Percentiles rank a stretch among this genome's conserved stretches.
phyloP scores from a whole-genome alignment of 176 grass and related monocot genomes.

The Miscanthus lutarioriparius region DNA sequence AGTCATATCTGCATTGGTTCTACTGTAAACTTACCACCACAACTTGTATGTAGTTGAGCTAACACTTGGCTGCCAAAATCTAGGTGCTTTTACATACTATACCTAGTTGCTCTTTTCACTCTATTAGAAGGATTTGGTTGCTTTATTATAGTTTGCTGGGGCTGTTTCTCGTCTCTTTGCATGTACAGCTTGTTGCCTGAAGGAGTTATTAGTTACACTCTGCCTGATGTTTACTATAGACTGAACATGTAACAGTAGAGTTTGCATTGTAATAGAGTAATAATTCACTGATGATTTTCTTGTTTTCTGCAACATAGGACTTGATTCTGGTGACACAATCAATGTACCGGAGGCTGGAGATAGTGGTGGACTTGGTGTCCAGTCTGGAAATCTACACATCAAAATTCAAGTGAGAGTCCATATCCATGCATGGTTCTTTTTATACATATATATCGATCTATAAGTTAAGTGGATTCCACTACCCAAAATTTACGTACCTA shows the following conservation, averaged over 20 bases:
- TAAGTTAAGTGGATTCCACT: constrained; percentile 1
- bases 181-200: constrained; percentile 4
- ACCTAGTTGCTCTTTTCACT: constrained; percentile 2
- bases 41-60: neutral
- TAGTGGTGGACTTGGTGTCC: constrained; percentile 63
- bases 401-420: constrained; percentile 70
- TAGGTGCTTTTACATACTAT: neutral
- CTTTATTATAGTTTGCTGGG: constrained; percentile 8
- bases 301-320: constrained; percentile 59
- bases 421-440: constrained; percentile 5
- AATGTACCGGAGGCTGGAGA: constrained; percentile 75
- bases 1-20: neutral
- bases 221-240: neutral
- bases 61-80: constrained; percentile 3
- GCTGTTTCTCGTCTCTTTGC: constrained; percentile 5
- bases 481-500: constrained; percentile 9
- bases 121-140: constrained; percentile 4
- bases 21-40: neutral
- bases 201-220: constrained; percentile 4
- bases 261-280: neutral
- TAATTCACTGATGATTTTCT: neutral
- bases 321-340: constrained; percentile 87
- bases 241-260: neutral
- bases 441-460: constrained; percentile 8
- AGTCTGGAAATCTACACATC: constrained; percentile 76